Conservation (phyloP, 2,329 filamentous ascomycete species). For the Diplodia mutila region DNA sequence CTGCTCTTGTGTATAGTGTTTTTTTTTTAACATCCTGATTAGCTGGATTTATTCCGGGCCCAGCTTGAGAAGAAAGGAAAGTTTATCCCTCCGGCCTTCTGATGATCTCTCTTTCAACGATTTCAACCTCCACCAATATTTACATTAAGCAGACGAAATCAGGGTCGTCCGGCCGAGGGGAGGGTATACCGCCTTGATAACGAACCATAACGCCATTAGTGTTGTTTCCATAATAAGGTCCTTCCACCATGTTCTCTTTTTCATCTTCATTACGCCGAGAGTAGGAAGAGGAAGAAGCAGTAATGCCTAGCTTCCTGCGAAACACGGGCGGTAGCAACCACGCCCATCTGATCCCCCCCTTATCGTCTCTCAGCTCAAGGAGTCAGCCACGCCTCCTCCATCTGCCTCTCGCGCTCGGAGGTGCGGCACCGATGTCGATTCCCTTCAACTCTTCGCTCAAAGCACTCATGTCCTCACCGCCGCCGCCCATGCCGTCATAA, state of each 20-base stretch:
- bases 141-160: constrained; percentile 17
- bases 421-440: constrained; percentile 49
- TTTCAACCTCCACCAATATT: constrained; percentile 6
- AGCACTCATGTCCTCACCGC: constrained; percentile 58
- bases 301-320: neutral
- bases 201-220: constrained; percentile 15
- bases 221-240: neutral
- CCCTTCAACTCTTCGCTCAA: constrained; percentile 71
- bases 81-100: neutral
- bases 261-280: constrained; percentile 9
- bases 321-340: constrained; percentile 3
- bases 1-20: neutral
- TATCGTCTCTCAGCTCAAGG: constrained; percentile 7
- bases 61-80: constrained; percentile 1
- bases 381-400: constrained; percentile 21
- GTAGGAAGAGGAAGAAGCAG: neutral
- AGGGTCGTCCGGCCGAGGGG: constrained; percentile 2
- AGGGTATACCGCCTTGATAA: constrained; percentile 12
- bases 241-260: constrained; percentile 1
- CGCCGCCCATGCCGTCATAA: constrained; percentile 48
- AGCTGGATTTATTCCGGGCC: neutral
- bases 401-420: constrained; percentile 6
- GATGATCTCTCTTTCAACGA: neutral
- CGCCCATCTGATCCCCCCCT: neutral
- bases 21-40: neutral